phyloP scores from a whole-genome alignment of 139 green algal species.

The Chlamydomonas sp. region DNA sequence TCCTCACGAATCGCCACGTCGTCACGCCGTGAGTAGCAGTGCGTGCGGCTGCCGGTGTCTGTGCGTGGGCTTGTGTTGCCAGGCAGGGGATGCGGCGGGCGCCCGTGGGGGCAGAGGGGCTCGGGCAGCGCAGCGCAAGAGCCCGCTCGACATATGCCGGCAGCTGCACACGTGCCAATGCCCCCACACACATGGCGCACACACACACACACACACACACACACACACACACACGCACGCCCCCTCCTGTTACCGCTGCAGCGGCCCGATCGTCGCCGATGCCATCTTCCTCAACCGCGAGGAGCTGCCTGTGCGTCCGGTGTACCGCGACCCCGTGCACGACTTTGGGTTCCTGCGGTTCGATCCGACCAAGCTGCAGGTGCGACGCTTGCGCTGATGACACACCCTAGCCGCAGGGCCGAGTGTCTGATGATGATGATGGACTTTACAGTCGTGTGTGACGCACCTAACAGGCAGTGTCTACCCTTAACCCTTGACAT shows the following conservation, averaged over 20 bases:
- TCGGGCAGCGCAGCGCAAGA: neutral
- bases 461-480: too few species aligned
- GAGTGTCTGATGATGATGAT: too few species aligned
- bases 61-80: neutral
- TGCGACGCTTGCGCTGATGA: too few species aligned
- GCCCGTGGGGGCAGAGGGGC: neutral
- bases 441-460: too few species aligned
- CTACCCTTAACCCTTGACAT: too few species aligned
- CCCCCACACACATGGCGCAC: too few species aligned
- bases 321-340: slow-evolving; percentile 69
- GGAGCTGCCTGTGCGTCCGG: slow-evolving; percentile 60
- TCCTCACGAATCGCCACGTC: slow-evolving; percentile 89
- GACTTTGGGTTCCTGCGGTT: slow-evolving; percentile 80
- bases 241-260: neutral
- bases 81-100: neutral
- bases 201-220: too few species aligned
- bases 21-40: slow-evolving; percentile 61
- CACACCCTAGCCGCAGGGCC: too few species aligned
- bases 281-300: slow-evolving; percentile 89
- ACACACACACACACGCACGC: neutral
- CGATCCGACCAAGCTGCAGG: slow-evolving; percentile 52
- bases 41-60: too few species aligned
- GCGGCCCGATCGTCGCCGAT: slow-evolving; percentile 72
- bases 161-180: neutral
- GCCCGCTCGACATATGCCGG: neutral